Percentiles rank a stretch among this genome's conserved stretches.
Conservation (phyloP, 345 rosid genomes). For the Aegle marmelos region DNA sequence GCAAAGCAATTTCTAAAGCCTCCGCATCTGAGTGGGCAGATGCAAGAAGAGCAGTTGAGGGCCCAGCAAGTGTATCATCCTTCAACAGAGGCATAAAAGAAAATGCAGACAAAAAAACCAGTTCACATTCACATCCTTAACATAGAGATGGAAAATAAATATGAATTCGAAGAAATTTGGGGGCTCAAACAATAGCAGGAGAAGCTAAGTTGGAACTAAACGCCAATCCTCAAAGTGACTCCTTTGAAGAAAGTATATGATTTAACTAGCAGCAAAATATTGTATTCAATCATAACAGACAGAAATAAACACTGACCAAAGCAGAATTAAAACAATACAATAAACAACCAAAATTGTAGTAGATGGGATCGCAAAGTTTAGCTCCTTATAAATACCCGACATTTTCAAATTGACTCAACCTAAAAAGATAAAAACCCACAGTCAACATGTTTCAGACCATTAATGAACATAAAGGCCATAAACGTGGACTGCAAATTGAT, state of each 20-base stretch:
- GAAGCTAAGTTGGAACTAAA: not conserved
- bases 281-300: not conserved
- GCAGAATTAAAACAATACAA: not conserved
- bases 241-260: not conserved
- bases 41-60: not conserved
- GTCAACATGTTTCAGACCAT: not conserved
- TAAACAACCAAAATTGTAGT: not conserved
- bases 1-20: not conserved
- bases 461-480: not conserved
- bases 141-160: not conserved
- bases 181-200: not conserved
- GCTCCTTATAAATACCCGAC: not conserved
- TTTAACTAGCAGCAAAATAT: not conserved
- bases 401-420: not conserved
- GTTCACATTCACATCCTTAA: not conserved
- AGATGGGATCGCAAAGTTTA: not conserved
- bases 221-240: not conserved
- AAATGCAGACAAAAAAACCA: not conserved
- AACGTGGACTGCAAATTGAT: not conserved
- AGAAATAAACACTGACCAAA: not conserved
- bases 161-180: not conserved
- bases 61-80: conserved; percentile 9
- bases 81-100: not conserved
- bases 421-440: not conserved
- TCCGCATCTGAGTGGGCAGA: not conserved